A percentile compares a stretch with the other conserved stretches of the same genome.
Conservation (phyloP, 2,329 filamentous ascomycete species). For the Botrytis medusae region DNA sequence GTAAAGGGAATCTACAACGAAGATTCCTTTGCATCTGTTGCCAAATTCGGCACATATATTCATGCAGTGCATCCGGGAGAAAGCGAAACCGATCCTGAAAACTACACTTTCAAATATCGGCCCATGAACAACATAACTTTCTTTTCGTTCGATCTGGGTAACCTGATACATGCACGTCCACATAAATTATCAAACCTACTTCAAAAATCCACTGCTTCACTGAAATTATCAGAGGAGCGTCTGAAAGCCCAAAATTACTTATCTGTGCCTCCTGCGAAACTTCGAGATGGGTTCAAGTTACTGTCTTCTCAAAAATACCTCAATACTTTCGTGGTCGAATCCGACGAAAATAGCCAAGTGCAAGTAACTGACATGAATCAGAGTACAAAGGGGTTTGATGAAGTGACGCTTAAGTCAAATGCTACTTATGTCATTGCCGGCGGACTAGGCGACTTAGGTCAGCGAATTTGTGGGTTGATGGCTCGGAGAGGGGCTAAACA, state of each 20-base stretch:
- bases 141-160: background rate
- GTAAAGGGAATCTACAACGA: background rate
- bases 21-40: background rate
- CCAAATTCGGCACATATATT: background rate
- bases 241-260: background rate
- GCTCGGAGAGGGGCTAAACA: slow-evolving; percentile 36
- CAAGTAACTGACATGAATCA: background rate
- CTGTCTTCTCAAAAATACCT: background rate
- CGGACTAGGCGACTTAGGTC: slow-evolving; percentile 38
- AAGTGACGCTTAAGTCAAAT: slow-evolving; percentile 19
- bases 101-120: background rate
- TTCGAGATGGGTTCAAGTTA: background rate
- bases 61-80: background rate
- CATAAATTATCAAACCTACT: background rate
- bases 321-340: background rate
- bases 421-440: slow-evolving; percentile 37
- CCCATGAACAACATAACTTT: background rate
- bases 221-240: background rate
- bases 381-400: background rate
- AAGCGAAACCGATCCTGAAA: background rate
- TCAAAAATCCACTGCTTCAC: background rate
- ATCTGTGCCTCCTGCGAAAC: background rate
- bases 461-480: slow-evolving; percentile 37
- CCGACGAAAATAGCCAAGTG: background rate
- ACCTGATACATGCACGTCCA: background rate